Evolutionary conservation across 208 protist genomes (phyloP), one percentile per base, ranked within the genome.

Genomic region (Vickermania ingenoplastis): DNA sequence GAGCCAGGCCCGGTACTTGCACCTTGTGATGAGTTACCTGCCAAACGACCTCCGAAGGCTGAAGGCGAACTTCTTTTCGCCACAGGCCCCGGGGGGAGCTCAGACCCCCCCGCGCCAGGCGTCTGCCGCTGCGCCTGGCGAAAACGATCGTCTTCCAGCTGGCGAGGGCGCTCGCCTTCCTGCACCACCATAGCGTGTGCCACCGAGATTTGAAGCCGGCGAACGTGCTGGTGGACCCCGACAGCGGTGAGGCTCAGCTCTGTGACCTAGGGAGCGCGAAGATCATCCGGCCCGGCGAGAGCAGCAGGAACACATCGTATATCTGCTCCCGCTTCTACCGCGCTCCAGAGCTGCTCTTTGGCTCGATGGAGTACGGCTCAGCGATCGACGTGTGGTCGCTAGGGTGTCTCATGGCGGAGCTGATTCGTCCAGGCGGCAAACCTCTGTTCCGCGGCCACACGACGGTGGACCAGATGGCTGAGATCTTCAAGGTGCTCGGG

Each of bases 21-120:
- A 99, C 79, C 77, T 99, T 17, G 97, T 99, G 11, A 90, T 99
- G 76, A 96, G 99, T 58, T 99, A 97, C 79, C 71, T 99, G 0
- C 98, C 98, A 1, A 81, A 97, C 30, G 99, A 98, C 55, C 71
- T 99, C 2, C 91, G 95, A 59, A 71, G 79, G n/a, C 63, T 98
- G 17, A 78, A 89, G n/a, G 69, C 86, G 31, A 73, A 94, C 59
- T 98, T 96, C 73, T 71, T 73, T 49, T 90, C 24, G 50, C 50
- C 50, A 54, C n/a, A 54, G 21, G n/a, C 23, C 21, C 50, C 11
- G 11, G 21, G 50, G 22, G 13, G 11, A 13, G 24, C 7, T 17
- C 36, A 48, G 11, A 7, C 7, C 36, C 7, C 36, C 36, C 17
- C 11, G 36, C 36, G 7, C 24, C 21, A 25, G 13, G 5, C 50